Conservation (phyloP, 805 yeast genomes). For the Sugiyamaella boreocaroliniensis region DNA sequence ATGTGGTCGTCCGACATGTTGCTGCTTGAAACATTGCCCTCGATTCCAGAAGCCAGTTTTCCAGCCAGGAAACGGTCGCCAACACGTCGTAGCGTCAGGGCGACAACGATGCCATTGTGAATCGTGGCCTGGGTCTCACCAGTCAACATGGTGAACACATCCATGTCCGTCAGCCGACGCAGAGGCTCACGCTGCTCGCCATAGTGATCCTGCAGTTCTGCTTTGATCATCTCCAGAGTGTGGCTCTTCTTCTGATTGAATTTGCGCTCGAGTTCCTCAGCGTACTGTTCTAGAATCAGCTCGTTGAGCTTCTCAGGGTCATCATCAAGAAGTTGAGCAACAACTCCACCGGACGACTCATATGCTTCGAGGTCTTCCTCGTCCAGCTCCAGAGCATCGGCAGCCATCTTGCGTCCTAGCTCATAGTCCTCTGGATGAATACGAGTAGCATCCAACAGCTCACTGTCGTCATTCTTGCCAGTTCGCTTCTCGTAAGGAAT, state of each 20-base stretch:
- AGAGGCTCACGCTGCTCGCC: conserved; percentile 76
- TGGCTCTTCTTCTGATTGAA: conserved; percentile 59
- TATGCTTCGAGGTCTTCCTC: conserved; percentile 83
- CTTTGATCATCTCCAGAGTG: conserved; percentile 75
- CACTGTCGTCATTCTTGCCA: conserved; percentile 48
- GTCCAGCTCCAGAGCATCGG: conserved; percentile 92
- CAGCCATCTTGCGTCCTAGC: conserved; percentile 93
- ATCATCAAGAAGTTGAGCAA: conserved; percentile 61
- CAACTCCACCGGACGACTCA: conserved; percentile 77
- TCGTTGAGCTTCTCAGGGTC: conserved; percentile 79
- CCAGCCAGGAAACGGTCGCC: conserved; percentile 39
- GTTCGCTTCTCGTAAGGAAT: conserved; percentile 63
- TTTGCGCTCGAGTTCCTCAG: conserved; percentile 71
- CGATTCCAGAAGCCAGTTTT: conserved; percentile 54
- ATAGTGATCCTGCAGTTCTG: conserved; percentile 80
- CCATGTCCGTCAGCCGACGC: conserved; percentile 56
- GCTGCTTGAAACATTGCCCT: conserved; percentile 40
- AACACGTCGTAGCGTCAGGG: conserved; percentile 66
- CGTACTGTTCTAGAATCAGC: conserved; percentile 83
- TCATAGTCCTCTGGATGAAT: conserved; percentile 98
- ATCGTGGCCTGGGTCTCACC: conserved; percentile 74
- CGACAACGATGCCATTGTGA: conserved; percentile 61
- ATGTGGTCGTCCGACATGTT: conserved; percentile 32
- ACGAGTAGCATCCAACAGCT: conserved; percentile 86
- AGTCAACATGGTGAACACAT: conserved; percentile 81